These are phyloP conservation scores for Setaria viridis DNA, from an alignment of 202 grass and related monocot genomes.

Conservation along the genomic window DNA sequence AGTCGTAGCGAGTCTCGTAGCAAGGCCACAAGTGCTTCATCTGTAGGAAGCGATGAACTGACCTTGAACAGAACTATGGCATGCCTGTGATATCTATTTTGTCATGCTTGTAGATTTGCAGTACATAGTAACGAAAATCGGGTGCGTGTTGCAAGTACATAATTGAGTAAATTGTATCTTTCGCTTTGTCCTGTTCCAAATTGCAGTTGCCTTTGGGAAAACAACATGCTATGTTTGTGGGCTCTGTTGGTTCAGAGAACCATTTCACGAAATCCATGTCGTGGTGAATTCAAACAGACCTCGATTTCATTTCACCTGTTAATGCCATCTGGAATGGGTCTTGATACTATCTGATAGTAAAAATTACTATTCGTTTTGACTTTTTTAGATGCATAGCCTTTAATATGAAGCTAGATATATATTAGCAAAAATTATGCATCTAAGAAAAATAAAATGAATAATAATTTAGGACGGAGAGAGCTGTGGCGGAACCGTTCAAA, in stretches of 20 bases:
- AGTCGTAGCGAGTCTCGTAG: neutral
- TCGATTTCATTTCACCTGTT: neutral
- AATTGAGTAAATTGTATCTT: neutral
- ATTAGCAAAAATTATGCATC: too few relatives aligned
- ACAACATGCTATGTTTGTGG: neutral
- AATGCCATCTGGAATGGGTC: neutral
- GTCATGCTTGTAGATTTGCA: constrained; percentile 7
- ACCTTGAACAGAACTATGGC: constrained; percentile 49
- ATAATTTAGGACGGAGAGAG: too few relatives aligned
- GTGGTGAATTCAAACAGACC: neutral
- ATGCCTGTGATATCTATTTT: constrained; percentile 39
- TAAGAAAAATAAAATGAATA: too few relatives aligned
- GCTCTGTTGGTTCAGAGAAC: neutral
- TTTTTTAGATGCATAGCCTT: too few relatives aligned
- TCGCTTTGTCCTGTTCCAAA: neutral
- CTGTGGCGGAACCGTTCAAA: too few relatives aligned
- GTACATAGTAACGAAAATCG: neutral
- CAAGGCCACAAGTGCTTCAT: neutral
- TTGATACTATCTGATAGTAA: too few relatives aligned
- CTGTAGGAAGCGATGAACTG: constrained; percentile 23
- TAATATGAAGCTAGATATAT: too few relatives aligned
- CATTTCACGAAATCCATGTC: neutral
- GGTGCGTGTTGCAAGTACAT: neutral
- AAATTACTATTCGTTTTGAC: too few relatives aligned
- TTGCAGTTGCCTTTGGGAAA: neutral